A percentile compares a stretch with the other conserved stretches of the same genome.
phyloP scores from a whole-genome alignment of 495 filamentous ascomycete genomes.

The Aspergillus incahuasiensis region DNA sequence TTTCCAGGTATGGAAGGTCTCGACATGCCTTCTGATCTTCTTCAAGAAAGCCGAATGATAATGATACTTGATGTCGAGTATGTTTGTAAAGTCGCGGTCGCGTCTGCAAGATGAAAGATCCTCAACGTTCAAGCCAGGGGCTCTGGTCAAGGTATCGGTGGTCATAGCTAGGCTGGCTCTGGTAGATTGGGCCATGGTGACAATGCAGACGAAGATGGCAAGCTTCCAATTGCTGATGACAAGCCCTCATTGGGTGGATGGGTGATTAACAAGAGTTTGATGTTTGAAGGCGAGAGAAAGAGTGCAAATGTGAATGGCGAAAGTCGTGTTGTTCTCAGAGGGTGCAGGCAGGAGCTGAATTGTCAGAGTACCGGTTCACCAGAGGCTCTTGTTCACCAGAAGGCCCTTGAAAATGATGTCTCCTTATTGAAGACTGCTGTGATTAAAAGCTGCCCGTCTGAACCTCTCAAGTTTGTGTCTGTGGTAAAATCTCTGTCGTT shows the following conservation, averaged over 20 bases:
- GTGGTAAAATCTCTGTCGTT: too few species aligned
- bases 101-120: background rate
- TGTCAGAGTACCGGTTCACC: too few species aligned
- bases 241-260: background rate
- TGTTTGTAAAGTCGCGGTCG: slow-evolving; percentile 12
- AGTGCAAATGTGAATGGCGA: background rate
- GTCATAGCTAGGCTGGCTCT: background rate
- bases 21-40: background rate
- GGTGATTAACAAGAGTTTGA: background rate
- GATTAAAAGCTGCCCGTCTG: too few species aligned
- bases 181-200: background rate
- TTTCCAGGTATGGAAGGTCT: slow-evolving; percentile 1
- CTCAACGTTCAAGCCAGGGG: background rate
- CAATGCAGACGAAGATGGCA: background rate
- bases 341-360: too few species aligned
- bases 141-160: background rate
- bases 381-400: too few species aligned
- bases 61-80: slow-evolving; percentile 6
- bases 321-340: background rate
- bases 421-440: too few species aligned
- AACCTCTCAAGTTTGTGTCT: too few species aligned
- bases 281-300: background rate
- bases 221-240: background rate
- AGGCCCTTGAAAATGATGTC: too few species aligned
- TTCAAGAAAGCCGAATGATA: slow-evolving; percentile 7